Conservation (phyloP, 306 rosid species). For the Canavalia gladiata region DNA sequence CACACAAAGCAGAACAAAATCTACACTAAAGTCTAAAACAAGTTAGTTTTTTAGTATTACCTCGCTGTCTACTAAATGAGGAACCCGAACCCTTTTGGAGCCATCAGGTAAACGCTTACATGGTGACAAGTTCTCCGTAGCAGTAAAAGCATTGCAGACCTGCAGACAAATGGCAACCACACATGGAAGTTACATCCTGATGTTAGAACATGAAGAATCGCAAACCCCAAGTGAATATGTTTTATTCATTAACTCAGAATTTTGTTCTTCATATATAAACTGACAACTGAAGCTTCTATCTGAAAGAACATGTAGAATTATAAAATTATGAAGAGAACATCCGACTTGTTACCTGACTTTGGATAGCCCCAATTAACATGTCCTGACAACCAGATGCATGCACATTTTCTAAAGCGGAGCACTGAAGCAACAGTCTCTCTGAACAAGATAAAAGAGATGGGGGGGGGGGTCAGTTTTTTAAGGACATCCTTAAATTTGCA, state of each 20-base stretch:
- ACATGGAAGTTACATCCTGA: not conserved
- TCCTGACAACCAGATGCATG: constrained; percentile 75
- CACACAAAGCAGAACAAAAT: not conserved
- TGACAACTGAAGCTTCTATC: constrained; percentile 10
- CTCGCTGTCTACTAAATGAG: constrained; percentile 64
- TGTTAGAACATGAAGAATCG: constrained; percentile 12
- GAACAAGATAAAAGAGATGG: constrained; percentile 31
- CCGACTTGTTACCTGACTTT: constrained; percentile 62
- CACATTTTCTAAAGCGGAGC: constrained; percentile 68
- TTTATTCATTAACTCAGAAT: not conserved
- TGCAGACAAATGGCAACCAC: constrained; percentile 42
- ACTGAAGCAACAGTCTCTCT: constrained; percentile 80
- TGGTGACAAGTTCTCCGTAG: constrained; percentile 56
- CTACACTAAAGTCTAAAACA: not conserved
- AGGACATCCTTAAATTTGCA: not conserved
- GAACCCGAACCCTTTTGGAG: constrained; percentile 77
- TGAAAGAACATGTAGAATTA: not conserved
- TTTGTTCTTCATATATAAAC: not conserved
- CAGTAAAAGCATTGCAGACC: constrained; percentile 55
- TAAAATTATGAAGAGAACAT: not conserved
- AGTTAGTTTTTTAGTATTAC: constrained; percentile 47
- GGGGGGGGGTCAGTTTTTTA: too few species aligned
- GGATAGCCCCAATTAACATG: constrained; percentile 64
- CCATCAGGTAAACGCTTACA: constrained; percentile 75
- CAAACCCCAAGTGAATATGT: not conserved